Conservation (phyloP, 768 basidiomycete genomes). For the Suillus bovinus region DNA sequence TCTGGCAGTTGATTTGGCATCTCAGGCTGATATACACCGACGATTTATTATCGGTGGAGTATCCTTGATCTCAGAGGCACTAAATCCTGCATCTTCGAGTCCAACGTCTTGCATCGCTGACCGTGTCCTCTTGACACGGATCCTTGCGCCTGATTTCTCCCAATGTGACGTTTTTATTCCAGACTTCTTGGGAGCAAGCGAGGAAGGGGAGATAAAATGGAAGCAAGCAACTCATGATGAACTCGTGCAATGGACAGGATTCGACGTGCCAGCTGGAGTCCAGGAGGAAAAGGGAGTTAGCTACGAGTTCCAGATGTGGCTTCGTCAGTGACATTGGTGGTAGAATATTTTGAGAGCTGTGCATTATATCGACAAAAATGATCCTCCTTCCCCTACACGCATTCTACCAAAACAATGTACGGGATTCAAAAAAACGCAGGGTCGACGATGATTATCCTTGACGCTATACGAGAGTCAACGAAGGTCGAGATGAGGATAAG, state of each 20-base stretch:
- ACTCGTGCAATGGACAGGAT: conserved; percentile 71
- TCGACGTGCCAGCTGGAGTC: conserved; percentile 71
- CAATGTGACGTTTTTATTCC: conserved; percentile 89
- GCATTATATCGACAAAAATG: conserved; percentile 1
- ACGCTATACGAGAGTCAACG: conserved; percentile 44
- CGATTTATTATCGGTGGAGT: conserved; percentile 93
- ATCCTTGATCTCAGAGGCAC: conserved; percentile 71
- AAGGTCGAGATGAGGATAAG: conserved; percentile 1
- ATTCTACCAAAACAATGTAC: neutral
- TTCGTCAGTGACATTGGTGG: conserved; percentile 35
- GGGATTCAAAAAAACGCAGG: neutral
- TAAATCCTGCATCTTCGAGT: conserved; percentile 38
- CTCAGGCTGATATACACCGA: conserved; percentile 43
- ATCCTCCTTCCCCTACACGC: conserved; percentile 7
- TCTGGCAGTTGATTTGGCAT: conserved; percentile 19
- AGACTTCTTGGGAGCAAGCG: conserved; percentile 51
- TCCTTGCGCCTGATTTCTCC: conserved; percentile 70
- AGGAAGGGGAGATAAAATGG: conserved; percentile 45
- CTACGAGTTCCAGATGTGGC: conserved; percentile 98
- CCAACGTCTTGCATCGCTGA: conserved; percentile 52
- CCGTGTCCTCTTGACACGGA: conserved; percentile 85
- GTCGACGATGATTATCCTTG: conserved; percentile 50
- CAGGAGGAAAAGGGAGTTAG: conserved; percentile 81
- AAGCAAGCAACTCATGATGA: conserved; percentile 56
- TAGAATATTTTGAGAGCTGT: neutral